Percentiles rank a stretch among this genome's conserved stretches.
These are phyloP conservation scores for Coemansia sp. DNA, from an alignment of 192 early-diverging fungal species.

Conservation along the genomic window DNA sequence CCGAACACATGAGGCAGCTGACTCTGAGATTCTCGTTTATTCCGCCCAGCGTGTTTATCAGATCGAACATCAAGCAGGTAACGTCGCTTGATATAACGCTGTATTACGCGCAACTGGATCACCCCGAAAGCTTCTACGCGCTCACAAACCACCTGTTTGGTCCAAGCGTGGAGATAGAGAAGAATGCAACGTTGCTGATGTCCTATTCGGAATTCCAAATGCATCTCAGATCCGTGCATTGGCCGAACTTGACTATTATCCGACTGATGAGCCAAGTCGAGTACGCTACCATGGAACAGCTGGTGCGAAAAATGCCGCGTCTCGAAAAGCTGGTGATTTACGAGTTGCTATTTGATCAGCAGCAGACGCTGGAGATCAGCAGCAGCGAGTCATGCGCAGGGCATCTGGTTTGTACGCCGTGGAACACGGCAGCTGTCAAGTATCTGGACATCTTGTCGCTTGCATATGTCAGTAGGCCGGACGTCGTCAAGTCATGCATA, in stretches of 20 bases:
- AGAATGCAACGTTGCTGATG: not conserved
- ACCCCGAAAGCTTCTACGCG: not conserved
- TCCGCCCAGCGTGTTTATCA: constrained; percentile 1
- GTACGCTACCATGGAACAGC: not conserved
- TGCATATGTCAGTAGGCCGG: not conserved
- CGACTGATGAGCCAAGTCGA: not conserved
- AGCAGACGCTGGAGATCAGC: not conserved
- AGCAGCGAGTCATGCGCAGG: not conserved
- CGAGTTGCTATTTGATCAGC: not conserved
- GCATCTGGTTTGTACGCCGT: not conserved
- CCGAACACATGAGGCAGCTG: not conserved
- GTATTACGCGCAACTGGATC: constrained; percentile 1
- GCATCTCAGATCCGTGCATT: not conserved
- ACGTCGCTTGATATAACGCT: not conserved
- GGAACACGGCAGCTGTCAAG: not conserved
- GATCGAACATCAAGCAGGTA: not conserved
- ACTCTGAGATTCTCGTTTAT: not conserved
- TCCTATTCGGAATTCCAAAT: not conserved
- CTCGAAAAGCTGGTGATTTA: not conserved
- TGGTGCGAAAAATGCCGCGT: not conserved
- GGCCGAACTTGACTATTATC: not conserved
- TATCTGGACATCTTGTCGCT: constrained; percentile 1
- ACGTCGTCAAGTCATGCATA: not conserved
- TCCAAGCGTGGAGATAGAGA: too few relatives aligned
- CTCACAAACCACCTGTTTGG: constrained; percentile 5